Percentiles rank a stretch among this genome's conserved stretches.
Evolutionary conservation across 305 asterid species (phyloP).

Genomic region (Striga hermonthica): DNA sequence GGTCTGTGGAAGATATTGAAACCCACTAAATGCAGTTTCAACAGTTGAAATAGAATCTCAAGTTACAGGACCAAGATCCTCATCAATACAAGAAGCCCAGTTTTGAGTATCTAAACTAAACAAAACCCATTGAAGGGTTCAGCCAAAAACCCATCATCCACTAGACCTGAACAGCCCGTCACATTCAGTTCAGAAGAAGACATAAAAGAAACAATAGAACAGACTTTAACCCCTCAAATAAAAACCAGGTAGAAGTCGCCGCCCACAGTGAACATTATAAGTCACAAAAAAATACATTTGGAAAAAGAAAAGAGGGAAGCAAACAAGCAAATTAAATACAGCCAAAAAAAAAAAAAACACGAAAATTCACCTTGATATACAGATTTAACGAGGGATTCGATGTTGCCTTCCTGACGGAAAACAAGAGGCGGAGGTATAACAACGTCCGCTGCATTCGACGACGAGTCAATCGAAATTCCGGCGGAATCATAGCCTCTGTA

Average conservation of each 20-base stretch:
- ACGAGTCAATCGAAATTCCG: slow-evolving; percentile 83
- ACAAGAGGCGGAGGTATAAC: slow-evolving; percentile 55
- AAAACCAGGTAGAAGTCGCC: background rate
- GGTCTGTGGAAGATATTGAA: too few relatives aligned
- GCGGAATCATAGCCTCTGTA: slow-evolving; percentile 97
- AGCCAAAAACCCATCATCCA: background rate
- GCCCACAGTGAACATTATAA: background rate
- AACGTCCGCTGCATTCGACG: slow-evolving; percentile 26
- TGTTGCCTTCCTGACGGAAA: slow-evolving; percentile 89
- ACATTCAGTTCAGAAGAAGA: background rate
- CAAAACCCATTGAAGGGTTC: too few relatives aligned
- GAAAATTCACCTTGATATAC: slow-evolving; percentile 56
- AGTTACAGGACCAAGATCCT: too few relatives aligned
- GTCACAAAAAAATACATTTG: too few relatives aligned
- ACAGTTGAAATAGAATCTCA: too few relatives aligned
- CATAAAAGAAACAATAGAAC: background rate
- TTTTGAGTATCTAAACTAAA: too few relatives aligned
- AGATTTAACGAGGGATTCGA: slow-evolving; percentile 85
- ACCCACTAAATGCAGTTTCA: too few relatives aligned
- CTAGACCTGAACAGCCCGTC: background rate
- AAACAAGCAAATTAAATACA: too few relatives aligned
- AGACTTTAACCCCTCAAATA: background rate
- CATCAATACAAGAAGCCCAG: too few relatives aligned
- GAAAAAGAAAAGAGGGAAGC: too few relatives aligned
- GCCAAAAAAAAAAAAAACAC: too few relatives aligned